Conservation (phyloP, 2,329 filamentous ascomycete genomes). For the Cercospora berteroae region DNA sequence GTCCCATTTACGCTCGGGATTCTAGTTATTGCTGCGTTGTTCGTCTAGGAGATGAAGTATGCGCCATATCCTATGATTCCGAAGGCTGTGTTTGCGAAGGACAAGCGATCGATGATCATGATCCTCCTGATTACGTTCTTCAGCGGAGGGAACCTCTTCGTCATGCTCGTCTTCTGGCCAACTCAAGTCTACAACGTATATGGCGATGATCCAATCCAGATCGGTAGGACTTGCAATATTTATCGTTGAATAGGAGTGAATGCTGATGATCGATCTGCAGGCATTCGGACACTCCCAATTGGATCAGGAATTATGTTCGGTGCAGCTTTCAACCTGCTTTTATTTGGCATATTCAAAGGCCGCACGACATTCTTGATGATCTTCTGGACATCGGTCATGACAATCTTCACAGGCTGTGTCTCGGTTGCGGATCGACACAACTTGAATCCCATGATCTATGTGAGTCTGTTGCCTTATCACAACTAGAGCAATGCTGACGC, state of each 20-base stretch:
- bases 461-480: neutral
- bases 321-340: slow-evolving; percentile 57
- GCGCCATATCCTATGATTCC: slow-evolving; percentile 39
- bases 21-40: slow-evolving; percentile 35
- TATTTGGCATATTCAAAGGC: slow-evolving; percentile 58
- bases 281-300: slow-evolving; percentile 60
- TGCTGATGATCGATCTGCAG: neutral
- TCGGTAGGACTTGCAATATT: slow-evolving; percentile 46
- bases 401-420: slow-evolving; percentile 50
- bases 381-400: slow-evolving; percentile 62
- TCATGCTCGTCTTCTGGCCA: slow-evolving; percentile 58
- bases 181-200: slow-evolving; percentile 65
- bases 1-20: slow-evolving; percentile 37
- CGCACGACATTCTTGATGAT: slow-evolving; percentile 62
- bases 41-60: slow-evolving; percentile 35
- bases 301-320: slow-evolving; percentile 63
- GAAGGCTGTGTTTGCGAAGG: slow-evolving; percentile 31
- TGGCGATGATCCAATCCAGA: slow-evolving; percentile 57
- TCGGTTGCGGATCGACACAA: slow-evolving; percentile 30
- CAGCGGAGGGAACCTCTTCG: slow-evolving; percentile 42
- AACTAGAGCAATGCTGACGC: neutral
- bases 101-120: slow-evolving; percentile 38
- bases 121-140: slow-evolving; percentile 45
- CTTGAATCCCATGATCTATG: slow-evolving; percentile 35
- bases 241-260: neutral